Evolutionary conservation across 352 stramenopile species (phyloP).

Genomic region (Pythium coloratum): DNA sequence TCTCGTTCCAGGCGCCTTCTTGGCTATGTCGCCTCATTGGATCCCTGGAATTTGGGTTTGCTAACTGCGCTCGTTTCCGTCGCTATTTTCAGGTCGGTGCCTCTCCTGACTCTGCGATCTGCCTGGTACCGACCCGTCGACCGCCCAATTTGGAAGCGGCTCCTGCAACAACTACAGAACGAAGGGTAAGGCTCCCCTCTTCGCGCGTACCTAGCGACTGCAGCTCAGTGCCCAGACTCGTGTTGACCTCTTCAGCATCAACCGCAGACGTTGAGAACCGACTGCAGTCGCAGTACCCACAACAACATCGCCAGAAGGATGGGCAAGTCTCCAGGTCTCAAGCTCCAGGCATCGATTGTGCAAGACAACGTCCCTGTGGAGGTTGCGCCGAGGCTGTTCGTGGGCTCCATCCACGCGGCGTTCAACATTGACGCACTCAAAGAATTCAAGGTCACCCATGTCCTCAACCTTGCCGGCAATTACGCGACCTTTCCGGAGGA

Average conservation of each 20-base stretch:
- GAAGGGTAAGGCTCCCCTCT: background rate
- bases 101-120: constrained; percentile 5
- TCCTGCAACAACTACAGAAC: background rate
- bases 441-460: constrained; percentile 71
- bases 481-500: constrained; percentile 86
- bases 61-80: constrained; percentile 7
- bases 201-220: background rate
- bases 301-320: constrained; percentile 24
- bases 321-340: constrained; percentile 55
- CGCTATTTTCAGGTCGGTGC: constrained; percentile 19
- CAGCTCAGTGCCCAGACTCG: background rate
- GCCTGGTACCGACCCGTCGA: background rate
- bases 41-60: constrained; percentile 6
- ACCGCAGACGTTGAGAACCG: constrained; percentile 2
- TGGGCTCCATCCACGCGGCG: constrained; percentile 84
- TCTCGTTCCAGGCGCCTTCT: constrained; percentile 5
- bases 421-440: constrained; percentile 88
- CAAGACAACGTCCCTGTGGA: constrained; percentile 87
- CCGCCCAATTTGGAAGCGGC: background rate
- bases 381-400: constrained; percentile 64
- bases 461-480: constrained; percentile 85
- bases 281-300: background rate
- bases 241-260: background rate
- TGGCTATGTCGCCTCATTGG: background rate
- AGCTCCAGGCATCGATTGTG: constrained; percentile 62